Evolutionary conservation across 1,284 basidiomycete genomes (phyloP), one percentile per base, ranked within the genome.

Genomic region (Leccinum fuscescens): DNA sequence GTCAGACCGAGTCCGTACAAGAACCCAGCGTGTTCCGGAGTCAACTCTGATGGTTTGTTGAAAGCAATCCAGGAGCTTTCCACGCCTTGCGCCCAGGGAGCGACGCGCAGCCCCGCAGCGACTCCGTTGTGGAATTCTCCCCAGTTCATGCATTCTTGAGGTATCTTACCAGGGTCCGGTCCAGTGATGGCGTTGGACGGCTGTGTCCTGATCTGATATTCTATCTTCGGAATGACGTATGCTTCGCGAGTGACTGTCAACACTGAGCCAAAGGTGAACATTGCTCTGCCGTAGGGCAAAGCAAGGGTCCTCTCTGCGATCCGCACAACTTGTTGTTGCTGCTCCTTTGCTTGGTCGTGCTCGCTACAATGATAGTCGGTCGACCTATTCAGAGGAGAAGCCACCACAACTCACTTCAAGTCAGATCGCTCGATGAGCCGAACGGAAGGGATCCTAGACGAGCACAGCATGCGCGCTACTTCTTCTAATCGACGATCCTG

Each of bases 61-160:
- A 94, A 95, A 17, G 93, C 89, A 67, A 97, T 94, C 89, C 96
- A 96, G 0, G 94, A 93, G 63, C 90, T 93, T 69, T 94, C 92
- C 46, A 95, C 84, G 17, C 86, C 86, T 56, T 81, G 78, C n/a
- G 89, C 84, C n/a, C 86, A 83, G 0, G 90, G 86, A 0, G 90
- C 86, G 56, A 95, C 87, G 4, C 92, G 86, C 59, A 99, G 76
- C 2, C 91, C 96, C 2, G 94, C 91, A 1, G 95, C 93, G 0
- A 97, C 96, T 15, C 97, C 97, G 64, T 97, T 96, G 76, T 99
- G 96, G 75, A 99, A 99, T 62, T 95, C 92, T 15, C 94, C 94
- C 97, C 96, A 99, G 59, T 84, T 86, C 8, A 86, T 76, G 42
- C 86, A 88, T 49, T 96, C 95, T 3, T 73, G 66, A 4, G 83